phyloP scores from a whole-genome alignment of 2,329 filamentous ascomycete species.

The Sarocladium oryzae region DNA sequence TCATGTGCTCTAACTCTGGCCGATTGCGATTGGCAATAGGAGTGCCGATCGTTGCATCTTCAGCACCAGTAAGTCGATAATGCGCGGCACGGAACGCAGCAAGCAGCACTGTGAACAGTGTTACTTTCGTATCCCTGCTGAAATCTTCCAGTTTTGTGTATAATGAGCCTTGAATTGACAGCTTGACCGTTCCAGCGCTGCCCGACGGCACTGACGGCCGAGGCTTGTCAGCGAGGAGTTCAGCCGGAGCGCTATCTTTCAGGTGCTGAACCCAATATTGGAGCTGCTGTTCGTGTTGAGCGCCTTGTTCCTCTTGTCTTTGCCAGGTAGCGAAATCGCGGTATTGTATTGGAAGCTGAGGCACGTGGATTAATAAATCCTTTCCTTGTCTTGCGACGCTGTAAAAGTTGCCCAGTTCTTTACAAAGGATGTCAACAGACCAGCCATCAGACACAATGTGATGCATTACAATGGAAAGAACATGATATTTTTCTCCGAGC shows the following conservation, averaged over 20 bases:
- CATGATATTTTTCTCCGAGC: slow-evolving; percentile 10
- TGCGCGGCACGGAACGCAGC: slow-evolving; percentile 12
- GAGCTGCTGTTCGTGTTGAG: slow-evolving; percentile 14
- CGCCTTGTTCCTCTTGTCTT: slow-evolving; percentile 11
- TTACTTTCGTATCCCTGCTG: slow-evolving; percentile 10
- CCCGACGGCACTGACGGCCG: slow-evolving; percentile 11
- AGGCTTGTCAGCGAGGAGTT: slow-evolving; percentile 12
- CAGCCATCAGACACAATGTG: slow-evolving; percentile 15
- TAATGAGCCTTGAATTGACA: slow-evolving; percentile 3
- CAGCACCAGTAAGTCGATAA: slow-evolving; percentile 13
- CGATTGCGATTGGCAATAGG: slow-evolving; percentile 13
- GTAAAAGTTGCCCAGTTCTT: slow-evolving; percentile 14
- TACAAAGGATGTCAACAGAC: slow-evolving; percentile 14
- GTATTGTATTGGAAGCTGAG: slow-evolving; percentile 19
- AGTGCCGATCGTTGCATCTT: slow-evolving; percentile 13
- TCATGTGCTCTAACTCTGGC: slow-evolving; percentile 11
- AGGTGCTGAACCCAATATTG: slow-evolving; percentile 16
- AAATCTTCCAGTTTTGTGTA: slow-evolving; percentile 13
- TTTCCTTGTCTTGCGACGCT: slow-evolving; percentile 10
- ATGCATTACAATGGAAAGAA: slow-evolving; percentile 15
- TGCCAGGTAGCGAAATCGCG: slow-evolving; percentile 18
- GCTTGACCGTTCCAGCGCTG: background rate
- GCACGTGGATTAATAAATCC: slow-evolving; percentile 13
- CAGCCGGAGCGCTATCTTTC: slow-evolving; percentile 11
- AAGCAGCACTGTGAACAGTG: slow-evolving; percentile 11